phyloP scores from a whole-genome alignment of 768 basidiomycete genomes.

The Xerocomus spinulosus region DNA sequence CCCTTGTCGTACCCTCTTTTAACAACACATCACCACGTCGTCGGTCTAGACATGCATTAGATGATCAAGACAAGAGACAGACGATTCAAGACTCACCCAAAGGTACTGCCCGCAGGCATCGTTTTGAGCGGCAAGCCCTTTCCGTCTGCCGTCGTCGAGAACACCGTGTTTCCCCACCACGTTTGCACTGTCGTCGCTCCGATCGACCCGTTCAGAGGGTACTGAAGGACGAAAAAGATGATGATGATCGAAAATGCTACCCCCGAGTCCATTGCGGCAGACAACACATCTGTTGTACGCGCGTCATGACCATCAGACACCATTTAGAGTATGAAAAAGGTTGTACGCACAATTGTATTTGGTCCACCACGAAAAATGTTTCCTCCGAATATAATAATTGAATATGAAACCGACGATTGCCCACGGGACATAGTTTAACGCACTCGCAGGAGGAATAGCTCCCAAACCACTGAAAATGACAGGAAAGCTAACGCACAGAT shows the following conservation, averaged over 20 bases:
- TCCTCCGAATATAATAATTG: conserved; percentile 56
- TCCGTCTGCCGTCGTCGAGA: conserved; percentile 26
- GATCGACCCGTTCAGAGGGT: conserved; percentile 56
- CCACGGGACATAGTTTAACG: conserved; percentile 66
- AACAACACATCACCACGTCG: no score
- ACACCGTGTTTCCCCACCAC: conserved; percentile 56
- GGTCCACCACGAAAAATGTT: conserved; percentile 65
- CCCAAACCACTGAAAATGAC: conserved; percentile 54
- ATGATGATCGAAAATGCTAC: conserved; percentile 52
- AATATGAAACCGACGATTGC: conserved; percentile 61
- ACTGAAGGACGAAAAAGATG: conserved; percentile 63
- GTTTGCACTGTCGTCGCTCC: conserved; percentile 46
- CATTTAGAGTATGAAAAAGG: background rate
- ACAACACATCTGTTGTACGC: conserved; percentile 48
- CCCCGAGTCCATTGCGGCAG: conserved; percentile 70
- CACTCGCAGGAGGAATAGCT: conserved; percentile 60
- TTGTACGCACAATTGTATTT: conserved; percentile 46
- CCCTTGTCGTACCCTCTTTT: no score
- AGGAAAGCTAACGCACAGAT: conserved; percentile 32
- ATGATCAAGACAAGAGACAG: no score
- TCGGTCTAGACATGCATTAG: no score
- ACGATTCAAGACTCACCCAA: conserved; percentile 30
- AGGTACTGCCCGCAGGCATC: conserved; percentile 15
- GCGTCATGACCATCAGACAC: conserved; percentile 14
- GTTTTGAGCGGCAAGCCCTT: conserved; percentile 7